A percentile compares a stretch with the other conserved stretches of the same genome.
phyloP scores from a whole-genome alignment of 345 rosid species.

The Citrus mangshanensis region DNA sequence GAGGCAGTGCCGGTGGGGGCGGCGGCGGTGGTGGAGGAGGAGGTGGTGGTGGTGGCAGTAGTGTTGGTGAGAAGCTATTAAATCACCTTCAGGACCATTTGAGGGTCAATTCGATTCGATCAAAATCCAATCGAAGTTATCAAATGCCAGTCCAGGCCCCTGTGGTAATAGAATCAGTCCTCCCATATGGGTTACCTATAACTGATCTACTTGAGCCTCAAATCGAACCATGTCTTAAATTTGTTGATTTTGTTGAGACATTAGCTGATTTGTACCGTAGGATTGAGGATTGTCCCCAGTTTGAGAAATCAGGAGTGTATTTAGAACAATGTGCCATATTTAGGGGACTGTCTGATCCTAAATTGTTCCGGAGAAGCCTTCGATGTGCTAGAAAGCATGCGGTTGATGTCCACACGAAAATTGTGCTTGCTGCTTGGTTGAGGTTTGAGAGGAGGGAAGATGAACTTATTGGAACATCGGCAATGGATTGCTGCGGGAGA shows the following conservation, averaged over 20 bases:
- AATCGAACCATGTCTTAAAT: constrained; percentile 65
- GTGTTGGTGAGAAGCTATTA: constrained; percentile 64
- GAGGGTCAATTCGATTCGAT: constrained; percentile 52
- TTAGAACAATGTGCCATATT: constrained; percentile 75
- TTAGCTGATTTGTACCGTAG: constrained; percentile 60
- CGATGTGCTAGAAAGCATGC: constrained; percentile 74
- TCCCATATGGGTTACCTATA: constrained; percentile 70
- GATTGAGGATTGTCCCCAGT: constrained; percentile 44
- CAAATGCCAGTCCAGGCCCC: constrained; percentile 28
- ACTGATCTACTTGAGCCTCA: constrained; percentile 75
- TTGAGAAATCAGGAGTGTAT: constrained; percentile 55
- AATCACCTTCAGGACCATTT: constrained; percentile 74
- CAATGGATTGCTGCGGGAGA: constrained; percentile 85
- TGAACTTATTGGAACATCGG: constrained; percentile 63
- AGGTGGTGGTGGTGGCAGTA: constrained; percentile 29
- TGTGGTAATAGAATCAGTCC: constrained; percentile 41
- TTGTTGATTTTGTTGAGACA: constrained; percentile 58
- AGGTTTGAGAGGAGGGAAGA: constrained; percentile 94
- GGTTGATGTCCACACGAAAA: constrained; percentile 69
- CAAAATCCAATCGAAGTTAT: constrained; percentile 43
- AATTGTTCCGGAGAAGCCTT: constrained; percentile 75
- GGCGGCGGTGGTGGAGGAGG: constrained; percentile 15
- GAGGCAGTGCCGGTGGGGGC: constrained; percentile 16
- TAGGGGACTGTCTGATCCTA: constrained; percentile 66
- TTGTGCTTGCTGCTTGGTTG: constrained; percentile 87